phyloP scores from a whole-genome alignment of 306 rosid genomes.

The Fragaria nilgerrensis region DNA sequence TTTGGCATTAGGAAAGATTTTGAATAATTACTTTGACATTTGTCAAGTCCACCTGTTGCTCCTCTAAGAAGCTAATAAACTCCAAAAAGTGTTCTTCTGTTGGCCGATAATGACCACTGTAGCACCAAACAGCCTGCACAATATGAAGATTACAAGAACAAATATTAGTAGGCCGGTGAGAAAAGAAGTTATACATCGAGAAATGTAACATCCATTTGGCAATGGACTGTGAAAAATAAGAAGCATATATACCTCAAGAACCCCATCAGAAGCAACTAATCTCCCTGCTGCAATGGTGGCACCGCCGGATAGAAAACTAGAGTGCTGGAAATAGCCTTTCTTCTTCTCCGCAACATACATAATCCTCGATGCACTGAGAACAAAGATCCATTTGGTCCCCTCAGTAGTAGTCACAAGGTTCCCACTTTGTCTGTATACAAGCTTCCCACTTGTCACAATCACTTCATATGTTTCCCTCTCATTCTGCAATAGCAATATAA shows the following conservation, averaged over 20 bases:
- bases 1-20: neutral
- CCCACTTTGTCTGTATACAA: constrained; percentile 49
- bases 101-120: constrained; percentile 84
- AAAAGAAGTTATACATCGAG: no score
- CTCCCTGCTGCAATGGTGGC: constrained; percentile 84
- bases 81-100: constrained; percentile 67
- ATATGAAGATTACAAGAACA: constrained; percentile 15
- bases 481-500: constrained; percentile 41
- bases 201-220: neutral
- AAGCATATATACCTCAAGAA: constrained; percentile 47
- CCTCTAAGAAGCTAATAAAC: constrained; percentile 61
- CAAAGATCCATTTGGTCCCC: constrained; percentile 88
- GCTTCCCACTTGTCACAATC: constrained; percentile 46
- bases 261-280: constrained; percentile 59
- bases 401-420: constrained; percentile 45
- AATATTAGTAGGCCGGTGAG: neutral
- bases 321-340: constrained; percentile 83
- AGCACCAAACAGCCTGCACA: constrained; percentile 80
- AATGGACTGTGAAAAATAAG: neutral
- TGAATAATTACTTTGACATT: constrained; percentile 64
- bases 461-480: constrained; percentile 80
- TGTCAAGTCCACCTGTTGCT: constrained; percentile 61
- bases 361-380: constrained; percentile 62
- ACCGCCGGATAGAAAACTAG: constrained; percentile 83
- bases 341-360: constrained; percentile 72